Evolutionary conservation across 768 basidiomycete genomes (phyloP), one percentile per base, ranked within the genome.

Genomic region (Paxillus involutus): DNA sequence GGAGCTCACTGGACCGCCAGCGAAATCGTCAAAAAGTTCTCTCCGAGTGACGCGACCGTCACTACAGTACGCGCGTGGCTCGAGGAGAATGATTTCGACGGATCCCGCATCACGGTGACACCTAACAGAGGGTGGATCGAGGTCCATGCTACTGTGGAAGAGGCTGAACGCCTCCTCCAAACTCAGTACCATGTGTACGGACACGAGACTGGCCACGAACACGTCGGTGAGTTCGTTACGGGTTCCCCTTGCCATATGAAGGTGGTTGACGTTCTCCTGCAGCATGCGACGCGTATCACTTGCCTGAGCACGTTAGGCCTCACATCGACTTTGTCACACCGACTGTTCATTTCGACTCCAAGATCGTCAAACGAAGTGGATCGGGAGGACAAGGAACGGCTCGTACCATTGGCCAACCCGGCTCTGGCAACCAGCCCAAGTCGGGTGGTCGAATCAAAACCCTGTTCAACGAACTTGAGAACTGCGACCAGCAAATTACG

Each of bases 401-500:
- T 16, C 46, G 8, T 16, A 13, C n/a, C 41, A 51, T 10, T 57
- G 55, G 56, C 43, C 19, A 55, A 53, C 46, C 60, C 42, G 37
- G 53, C 19, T 30, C 47, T 13, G 50, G 58, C 26, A 42, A 30
- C 50, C 33, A 33, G 39, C 44, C 17, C 16, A 62, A 68, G 54
- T 59, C 50, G 4, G 12, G 59, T 3, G 65, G 65, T 36, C 66
- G 71, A 71, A 50, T 44, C 63, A 56, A 49, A 8, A 45, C 46
- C 11, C 48, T 56, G 5, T 40, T 57, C 3, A 36, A 40, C 11
- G 24, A 51, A 39, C 45, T 71, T 21, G 62, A 48, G 11, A 61
- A 66, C 16, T 75, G 74, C 48, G 71, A 73, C 49, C 17, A 66
- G 37, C 49, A 60, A 16, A 77, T 81, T 47, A 85, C 83, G 0